phyloP scores from a whole-genome alignment of 2,329 filamentous ascomycete genomes.

The Cordyceps farinosa region DNA sequence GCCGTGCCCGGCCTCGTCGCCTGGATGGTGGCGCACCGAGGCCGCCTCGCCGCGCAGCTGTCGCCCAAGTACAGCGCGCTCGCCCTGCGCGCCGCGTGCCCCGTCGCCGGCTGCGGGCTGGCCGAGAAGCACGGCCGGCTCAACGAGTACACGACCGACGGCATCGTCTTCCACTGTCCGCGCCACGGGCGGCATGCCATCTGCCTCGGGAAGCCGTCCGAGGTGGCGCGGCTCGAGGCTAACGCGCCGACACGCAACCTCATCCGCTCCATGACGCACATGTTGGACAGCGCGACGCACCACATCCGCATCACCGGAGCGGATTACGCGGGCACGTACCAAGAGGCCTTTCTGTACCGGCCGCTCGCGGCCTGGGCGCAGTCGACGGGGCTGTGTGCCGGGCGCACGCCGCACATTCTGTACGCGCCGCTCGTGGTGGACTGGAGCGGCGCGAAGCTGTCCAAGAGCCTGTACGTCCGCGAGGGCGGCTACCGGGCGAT shows the following conservation, averaged over 20 bases:
- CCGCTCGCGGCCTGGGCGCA: slow-evolving; percentile 15
- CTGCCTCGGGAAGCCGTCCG: not conserved
- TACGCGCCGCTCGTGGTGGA: slow-evolving; percentile 17
- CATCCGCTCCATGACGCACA: slow-evolving; percentile 15
- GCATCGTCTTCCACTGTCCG: not conserved
- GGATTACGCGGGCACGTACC: slow-evolving; percentile 18
- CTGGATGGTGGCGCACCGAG: not conserved
- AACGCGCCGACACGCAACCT: slow-evolving; percentile 19
- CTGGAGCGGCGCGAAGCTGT: slow-evolving; percentile 19
- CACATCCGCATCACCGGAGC: slow-evolving; percentile 16
- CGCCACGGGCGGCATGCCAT: not conserved
- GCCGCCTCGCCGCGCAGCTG: not conserved
- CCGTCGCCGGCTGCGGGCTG: not conserved
- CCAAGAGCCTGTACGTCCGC: slow-evolving; percentile 14
- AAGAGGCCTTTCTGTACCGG: slow-evolving; percentile 16
- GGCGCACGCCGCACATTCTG: slow-evolving; percentile 16
- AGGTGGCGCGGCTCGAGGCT: slow-evolving; percentile 15
- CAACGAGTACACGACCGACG: not conserved
- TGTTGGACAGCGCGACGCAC: slow-evolving; percentile 13
- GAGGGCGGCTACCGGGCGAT: slow-evolving; percentile 17
- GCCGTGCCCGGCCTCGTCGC: not conserved
- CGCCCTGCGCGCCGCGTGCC: not conserved
- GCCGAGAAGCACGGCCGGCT: slow-evolving; percentile 8
- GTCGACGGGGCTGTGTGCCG: not conserved
- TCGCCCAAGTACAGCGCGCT: not conserved